Conservation (phyloP, 331 rosid genomes). For the Cydonia oblonga region DNA sequence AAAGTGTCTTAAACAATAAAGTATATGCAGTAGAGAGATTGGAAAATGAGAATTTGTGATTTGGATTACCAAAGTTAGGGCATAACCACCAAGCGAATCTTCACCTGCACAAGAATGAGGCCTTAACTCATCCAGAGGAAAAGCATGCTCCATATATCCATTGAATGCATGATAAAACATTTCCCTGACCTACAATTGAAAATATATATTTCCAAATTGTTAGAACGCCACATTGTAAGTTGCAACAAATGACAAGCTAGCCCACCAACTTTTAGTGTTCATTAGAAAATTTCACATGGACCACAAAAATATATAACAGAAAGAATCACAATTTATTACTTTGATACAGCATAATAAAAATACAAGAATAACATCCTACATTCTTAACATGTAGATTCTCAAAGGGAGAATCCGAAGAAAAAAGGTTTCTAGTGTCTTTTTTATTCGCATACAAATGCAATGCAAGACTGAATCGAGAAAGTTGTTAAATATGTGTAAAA, state of each 20-base stretch:
- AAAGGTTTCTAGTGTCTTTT: background rate
- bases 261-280: background rate
- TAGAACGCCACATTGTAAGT: background rate
- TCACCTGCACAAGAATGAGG: conserved; percentile 85
- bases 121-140: conserved; percentile 82
- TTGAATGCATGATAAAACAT: conserved; percentile 97
- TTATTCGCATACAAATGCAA: too few species aligned
- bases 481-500: background rate
- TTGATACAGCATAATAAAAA: background rate
- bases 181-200: conserved; percentile 44
- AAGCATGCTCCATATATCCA: conserved; percentile 89
- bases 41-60: background rate
- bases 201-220: background rate
- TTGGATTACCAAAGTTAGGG: conserved; percentile 72
- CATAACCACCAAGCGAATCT: conserved; percentile 87
- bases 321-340: background rate
- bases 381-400: background rate
- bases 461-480: background rate
- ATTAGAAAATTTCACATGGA: background rate
- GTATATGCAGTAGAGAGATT: background rate
- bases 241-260: background rate
- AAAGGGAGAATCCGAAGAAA: background rate
- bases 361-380: background rate
- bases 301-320: background rate
- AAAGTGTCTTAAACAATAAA: background rate